A percentile compares a stretch with the other conserved stretches of the same genome.
phyloP scores from a whole-genome alignment of 1,284 basidiomycete species.

The Naganishia sp. region DNA sequence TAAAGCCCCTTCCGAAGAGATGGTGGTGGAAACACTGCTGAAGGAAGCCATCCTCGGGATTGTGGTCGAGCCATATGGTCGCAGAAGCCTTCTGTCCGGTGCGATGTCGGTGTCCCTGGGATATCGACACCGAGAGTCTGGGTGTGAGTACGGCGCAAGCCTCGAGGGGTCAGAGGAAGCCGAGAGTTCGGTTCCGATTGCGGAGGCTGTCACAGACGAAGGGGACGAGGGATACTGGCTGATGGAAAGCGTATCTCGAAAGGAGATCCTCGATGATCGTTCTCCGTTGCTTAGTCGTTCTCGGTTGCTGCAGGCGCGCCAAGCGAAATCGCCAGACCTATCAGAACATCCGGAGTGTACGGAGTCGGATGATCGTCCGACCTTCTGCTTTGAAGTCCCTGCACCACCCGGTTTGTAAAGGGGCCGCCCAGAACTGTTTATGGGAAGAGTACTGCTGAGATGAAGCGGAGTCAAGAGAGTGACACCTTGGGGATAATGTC shows the following conservation, averaged over 20 bases:
- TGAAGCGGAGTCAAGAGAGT: background rate
- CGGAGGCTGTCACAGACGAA: background rate
- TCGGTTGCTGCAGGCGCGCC: background rate
- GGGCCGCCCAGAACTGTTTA: background rate
- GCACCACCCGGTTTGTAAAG: conserved; percentile 6
- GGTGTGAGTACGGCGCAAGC: background rate
- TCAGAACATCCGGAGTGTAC: background rate
- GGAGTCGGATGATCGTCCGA: background rate
- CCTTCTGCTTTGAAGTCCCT: background rate
- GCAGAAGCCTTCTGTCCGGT: background rate
- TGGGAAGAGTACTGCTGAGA: background rate
- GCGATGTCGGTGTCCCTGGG: background rate
- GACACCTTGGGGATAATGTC: background rate
- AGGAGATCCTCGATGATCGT: background rate
- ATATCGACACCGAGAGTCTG: background rate
- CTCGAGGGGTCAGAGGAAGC: background rate
- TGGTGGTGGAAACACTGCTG: conserved; percentile 8
- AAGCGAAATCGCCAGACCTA: background rate
- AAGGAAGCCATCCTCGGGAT: conserved; percentile 11
- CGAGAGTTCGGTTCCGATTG: background rate
- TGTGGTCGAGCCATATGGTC: background rate
- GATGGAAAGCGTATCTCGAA: background rate
- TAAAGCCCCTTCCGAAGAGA: background rate
- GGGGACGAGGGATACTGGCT: background rate
- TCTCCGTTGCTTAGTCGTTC: background rate